Base-by-base conservation (phyloP, 208 protist genomes). In the Trypanosoma cruzi region DNA sequence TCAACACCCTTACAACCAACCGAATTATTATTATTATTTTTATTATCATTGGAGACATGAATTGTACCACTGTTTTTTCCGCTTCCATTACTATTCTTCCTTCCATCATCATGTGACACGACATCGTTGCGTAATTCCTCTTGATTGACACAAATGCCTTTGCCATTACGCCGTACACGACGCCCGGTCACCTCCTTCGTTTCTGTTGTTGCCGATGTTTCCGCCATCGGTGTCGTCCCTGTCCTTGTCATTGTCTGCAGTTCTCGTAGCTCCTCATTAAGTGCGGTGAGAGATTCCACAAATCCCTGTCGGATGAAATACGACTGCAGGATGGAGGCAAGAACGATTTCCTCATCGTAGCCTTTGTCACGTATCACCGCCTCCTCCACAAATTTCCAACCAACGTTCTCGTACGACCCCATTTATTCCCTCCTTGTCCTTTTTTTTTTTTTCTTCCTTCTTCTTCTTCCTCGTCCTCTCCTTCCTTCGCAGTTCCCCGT, bases 341-440 rank as follows among this genome's bases (percentile, higher is more conserved):
- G 54, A n/a, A 71, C 63, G 29, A 48, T 58, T 74, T 94, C 84
- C 53, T 94, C 89, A 42, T 93, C 79, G 29, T 79, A 79, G 3
- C 79, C 80, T 5, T 71, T 73, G 63, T 91, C 85, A n/a, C 70
- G 71, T 20, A 88, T 81, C 28, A 88, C 85, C 1, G 86, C 85
- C 66, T 90, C 84, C 73, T 94, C 89, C 52, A 94, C 77, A 22
- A 86, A 63, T 22, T 46, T 54, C 82, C 89, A 92, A 14, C 71
- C 73, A 34, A 69, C n/a, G 1, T 62, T 53, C 28, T 80, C 55
- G 22, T 63, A 79, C 31, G 69, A 48, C 49, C 49, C 69, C 75
- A 76, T 71, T 10, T 50, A 11, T 68, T 59, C 49, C 49, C 69
- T 69, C 71, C 67, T 10, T 50, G 6, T 68, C 48, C 4, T 29